phyloP scores from a whole-genome alignment of 2,329 filamentous ascomycete species.

The Ophiostoma pallidulum region DNA sequence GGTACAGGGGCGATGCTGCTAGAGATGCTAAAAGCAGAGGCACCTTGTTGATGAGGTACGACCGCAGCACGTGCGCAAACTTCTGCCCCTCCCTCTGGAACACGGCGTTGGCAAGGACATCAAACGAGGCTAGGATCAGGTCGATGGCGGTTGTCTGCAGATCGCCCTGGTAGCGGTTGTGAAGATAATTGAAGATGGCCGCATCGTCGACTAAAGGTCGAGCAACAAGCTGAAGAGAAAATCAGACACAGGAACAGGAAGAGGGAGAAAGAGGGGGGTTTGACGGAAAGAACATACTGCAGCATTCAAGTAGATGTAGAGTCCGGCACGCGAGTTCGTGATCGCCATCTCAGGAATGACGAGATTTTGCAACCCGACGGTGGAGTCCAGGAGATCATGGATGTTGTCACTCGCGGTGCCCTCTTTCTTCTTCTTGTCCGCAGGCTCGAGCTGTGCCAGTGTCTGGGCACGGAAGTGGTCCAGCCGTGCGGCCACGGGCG shows the following conservation, averaged over 20 bases:
- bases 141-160: conserved; percentile 69
- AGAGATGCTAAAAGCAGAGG: conserved; percentile 45
- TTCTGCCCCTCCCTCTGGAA: conserved; percentile 51
- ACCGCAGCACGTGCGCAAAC: conserved; percentile 65
- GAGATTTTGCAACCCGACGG: conserved; percentile 45
- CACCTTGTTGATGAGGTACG: conserved; percentile 68
- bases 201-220: conserved; percentile 76
- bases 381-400: conserved; percentile 48
- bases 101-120: conserved; percentile 78
- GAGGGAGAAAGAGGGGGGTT: too few relatives aligned
- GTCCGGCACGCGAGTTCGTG: conserved; percentile 66
- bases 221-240: conserved; percentile 56
- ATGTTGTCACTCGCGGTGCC: conserved; percentile 41
- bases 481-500: conserved; percentile 43
- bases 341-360: conserved; percentile 56
- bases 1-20: conserved; percentile 51
- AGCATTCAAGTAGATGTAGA: conserved; percentile 80
- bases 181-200: conserved; percentile 67
- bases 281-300: conserved; percentile 60
- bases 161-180: conserved; percentile 72
- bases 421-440: conserved; percentile 35
- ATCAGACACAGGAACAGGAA: too few relatives aligned
- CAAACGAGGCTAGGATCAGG: conserved; percentile 79
- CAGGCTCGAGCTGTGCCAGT: conserved; percentile 44
- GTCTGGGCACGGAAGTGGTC: conserved; percentile 50